A percentile compares a stretch with the other conserved stretches of the same genome.
These are phyloP conservation scores for Uronychia setigera DNA, from an alignment of 73 alveolate genomes.

Conservation along the genomic window DNA sequence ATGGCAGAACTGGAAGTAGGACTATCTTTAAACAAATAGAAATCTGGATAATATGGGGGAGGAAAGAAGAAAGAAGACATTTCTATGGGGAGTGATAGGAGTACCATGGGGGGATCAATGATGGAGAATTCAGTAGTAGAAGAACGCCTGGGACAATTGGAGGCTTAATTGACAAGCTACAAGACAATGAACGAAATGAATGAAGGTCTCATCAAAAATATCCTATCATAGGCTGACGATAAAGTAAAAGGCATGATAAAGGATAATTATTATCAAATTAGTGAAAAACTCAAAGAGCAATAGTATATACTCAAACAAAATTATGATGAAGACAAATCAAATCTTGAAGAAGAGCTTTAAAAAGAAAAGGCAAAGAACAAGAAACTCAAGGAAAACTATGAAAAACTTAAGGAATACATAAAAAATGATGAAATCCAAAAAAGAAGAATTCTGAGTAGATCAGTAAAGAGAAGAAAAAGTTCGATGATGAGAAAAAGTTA, in stretches of 20 bases:
- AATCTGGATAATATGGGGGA: too few species aligned
- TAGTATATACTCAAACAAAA: not conserved
- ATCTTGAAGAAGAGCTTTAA: slow-evolving; percentile 3
- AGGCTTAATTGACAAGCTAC: not conserved
- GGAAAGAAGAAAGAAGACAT: not conserved
- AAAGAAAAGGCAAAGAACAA: slow-evolving; percentile 14
- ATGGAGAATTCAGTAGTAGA: not conserved
- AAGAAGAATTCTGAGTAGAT: slow-evolving; percentile 19
- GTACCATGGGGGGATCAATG: not conserved
- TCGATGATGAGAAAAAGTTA: slow-evolving; percentile 77
- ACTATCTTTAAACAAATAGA: not conserved
- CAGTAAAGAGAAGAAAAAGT: slow-evolving; percentile 56
- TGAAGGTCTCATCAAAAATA: not conserved
- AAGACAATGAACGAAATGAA: not conserved
- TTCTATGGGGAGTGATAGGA: not conserved
- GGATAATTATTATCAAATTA: not conserved
- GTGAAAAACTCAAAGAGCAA: not conserved
- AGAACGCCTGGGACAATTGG: not conserved
- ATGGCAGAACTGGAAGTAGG: not conserved
- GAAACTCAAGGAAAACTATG: slow-evolving; percentile 60
- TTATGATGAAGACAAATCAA: slow-evolving; percentile 3
- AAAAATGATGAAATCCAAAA: slow-evolving; percentile 35
- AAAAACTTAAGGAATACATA: slow-evolving; percentile 7
- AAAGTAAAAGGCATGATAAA: not conserved
- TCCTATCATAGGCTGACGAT: not conserved